Evolutionary conservation across 768 basidiomycete species (phyloP).

Genomic region (Collybia sp.): DNA sequence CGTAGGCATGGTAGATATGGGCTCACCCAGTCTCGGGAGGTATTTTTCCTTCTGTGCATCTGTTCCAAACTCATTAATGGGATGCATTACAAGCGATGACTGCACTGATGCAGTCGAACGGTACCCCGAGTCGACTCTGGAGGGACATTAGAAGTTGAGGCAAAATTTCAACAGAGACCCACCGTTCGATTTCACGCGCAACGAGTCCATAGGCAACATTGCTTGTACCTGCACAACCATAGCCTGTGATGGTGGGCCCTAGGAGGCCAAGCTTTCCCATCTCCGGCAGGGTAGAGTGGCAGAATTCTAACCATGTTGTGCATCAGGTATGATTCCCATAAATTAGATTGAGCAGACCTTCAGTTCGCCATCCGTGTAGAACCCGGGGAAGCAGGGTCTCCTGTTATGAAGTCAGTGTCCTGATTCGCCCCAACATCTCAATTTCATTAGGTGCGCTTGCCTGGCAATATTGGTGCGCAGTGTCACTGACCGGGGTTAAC

Average conservation of each 20-base stretch:
- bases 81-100: conserved; percentile 96
- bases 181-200: conserved; percentile 92
- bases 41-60: conserved; percentile 90
- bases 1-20: neutral
- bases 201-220: conserved; percentile 94
- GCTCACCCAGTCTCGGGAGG: conserved; percentile 73
- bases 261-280: conserved; percentile 92
- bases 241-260: conserved; percentile 89
- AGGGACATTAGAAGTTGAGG: neutral
- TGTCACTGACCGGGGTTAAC: conserved; percentile 50
- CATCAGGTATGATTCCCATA: neutral
- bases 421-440: neutral
- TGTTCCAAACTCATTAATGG: conserved; percentile 83
- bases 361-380: conserved; percentile 83
- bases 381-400: conserved; percentile 85
- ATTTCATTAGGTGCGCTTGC: conserved; percentile 28
- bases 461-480: conserved; percentile 77
- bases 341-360: conserved; percentile 43
- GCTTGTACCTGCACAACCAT: conserved; percentile 89
- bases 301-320: conserved; percentile 51
- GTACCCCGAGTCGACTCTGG: conserved; percentile 93
- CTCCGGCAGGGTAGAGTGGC: conserved; percentile 71
- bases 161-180: conserved; percentile 4
- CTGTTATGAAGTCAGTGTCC: conserved; percentile 29
- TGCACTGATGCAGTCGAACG: conserved; percentile 94